Evolutionary conservation across 2,329 filamentous ascomycete genomes (phyloP), one percentile per base, ranked within the genome.

Genomic region (Neocatenulostroma microsporum): DNA sequence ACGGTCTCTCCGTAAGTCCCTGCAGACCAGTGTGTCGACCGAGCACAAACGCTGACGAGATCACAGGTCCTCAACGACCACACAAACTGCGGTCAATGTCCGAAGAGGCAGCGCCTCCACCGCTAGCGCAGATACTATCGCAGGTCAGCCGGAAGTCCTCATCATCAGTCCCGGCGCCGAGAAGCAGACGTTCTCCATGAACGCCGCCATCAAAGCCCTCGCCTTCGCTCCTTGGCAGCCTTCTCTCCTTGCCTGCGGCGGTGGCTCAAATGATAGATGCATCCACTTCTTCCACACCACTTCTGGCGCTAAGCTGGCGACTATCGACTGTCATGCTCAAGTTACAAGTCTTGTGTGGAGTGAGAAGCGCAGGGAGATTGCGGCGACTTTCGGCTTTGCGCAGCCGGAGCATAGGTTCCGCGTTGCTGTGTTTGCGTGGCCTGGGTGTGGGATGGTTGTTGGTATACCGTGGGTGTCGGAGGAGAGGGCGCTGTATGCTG

Each of bases 191-290:
- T 91, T 86, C 75, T 61, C 69, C 9, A 86, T 98, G 57, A 77
- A 77, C 18, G 89, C 89, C 1, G 91, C 91, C 2, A 84, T 96
- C 48, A 98, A 98, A 62, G 91, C 91, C 21, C 91, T 96, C 49
- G 87, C 91, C 2, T 96, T 96, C 62, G 94, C 89, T 45, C 89
- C 91, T 0, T 98, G 88, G 89, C 83, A 89, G 39, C 76, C 83
- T 17, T 83, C 82, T 3, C 72, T 98, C 4, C 63, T 98, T 24
- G 91, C 91, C 11, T 93, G 89, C 1, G 87, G 91, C 3, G 89
- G 91, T 25, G 91, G 91, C 17, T 89, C 84, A 30, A 94, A 93
- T 53, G 89, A 98, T 64, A 85, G 86, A 51, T 86, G 86, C 58
- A 94, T 98, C 40, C 88, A 94, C 62, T 98, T 98, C 66, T 95